A percentile compares a stretch with the other conserved stretches of the same genome.
phyloP scores from a whole-genome alignment of 768 basidiomycete genomes.

The Kwoniella heveanensis region DNA sequence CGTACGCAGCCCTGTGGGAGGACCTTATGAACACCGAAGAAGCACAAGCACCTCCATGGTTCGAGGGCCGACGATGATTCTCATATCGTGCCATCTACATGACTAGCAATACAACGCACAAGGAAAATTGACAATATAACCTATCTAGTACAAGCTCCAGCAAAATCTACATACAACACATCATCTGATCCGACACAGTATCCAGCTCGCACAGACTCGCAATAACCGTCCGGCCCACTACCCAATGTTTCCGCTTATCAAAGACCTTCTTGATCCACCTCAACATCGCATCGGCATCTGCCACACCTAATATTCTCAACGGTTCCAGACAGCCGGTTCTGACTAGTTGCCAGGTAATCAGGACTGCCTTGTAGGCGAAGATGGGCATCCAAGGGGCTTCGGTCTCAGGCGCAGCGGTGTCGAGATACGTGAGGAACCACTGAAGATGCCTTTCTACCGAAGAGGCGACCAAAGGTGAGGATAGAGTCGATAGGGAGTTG shows the following conservation, averaged over 20 bases:
- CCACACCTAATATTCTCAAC: constrained; percentile 7
- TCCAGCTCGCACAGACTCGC: constrained; percentile 31
- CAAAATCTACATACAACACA: constrained; percentile 1
- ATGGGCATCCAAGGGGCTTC: constrained; percentile 44
- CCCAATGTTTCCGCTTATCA: constrained; percentile 22
- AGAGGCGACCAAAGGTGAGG: constrained; percentile 18
- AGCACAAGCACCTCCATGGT: too few relatives aligned
- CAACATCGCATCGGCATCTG: constrained; percentile 15
- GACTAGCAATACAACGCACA: too few relatives aligned
- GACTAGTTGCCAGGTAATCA: constrained; percentile 39
- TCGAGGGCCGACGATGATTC: too few relatives aligned
- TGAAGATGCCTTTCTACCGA: constrained; percentile 29
- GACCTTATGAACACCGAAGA: too few relatives aligned
- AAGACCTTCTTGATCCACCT: constrained; percentile 33
- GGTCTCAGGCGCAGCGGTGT: background rate
- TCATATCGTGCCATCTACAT: too few relatives aligned
- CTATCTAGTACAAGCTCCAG: too few relatives aligned
- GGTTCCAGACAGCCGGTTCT: constrained; percentile 11
- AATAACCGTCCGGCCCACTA: constrained; percentile 24
- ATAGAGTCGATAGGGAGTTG: constrained; percentile 11
- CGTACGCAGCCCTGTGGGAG: too few relatives aligned
- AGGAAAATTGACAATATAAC: background rate
- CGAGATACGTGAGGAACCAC: constrained; percentile 40
- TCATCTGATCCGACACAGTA: background rate
- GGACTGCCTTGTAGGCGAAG: constrained; percentile 40